Evolutionary conservation across 2,329 filamentous ascomycete genomes (phyloP).

Genomic region (Fusarium floridanum): DNA sequence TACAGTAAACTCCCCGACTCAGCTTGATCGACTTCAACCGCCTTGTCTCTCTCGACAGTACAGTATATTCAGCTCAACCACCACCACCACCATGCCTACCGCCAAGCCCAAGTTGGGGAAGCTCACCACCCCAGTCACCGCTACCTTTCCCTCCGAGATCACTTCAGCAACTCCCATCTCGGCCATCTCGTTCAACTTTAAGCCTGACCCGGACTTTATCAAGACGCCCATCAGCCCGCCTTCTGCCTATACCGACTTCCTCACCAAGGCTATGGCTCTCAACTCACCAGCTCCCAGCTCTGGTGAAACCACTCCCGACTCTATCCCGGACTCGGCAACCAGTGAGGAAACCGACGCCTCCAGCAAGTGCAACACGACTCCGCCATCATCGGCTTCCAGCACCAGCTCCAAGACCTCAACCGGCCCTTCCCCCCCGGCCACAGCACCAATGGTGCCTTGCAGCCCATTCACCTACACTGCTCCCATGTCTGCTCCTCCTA

Average conservation of each 20-base stretch:
- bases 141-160: constrained; percentile 72
- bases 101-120: constrained; percentile 71
- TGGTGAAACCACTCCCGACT: constrained; percentile 63
- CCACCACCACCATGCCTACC: constrained; percentile 60
- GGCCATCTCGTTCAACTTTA: constrained; percentile 55
- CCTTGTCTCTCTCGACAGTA: constrained; percentile 8
- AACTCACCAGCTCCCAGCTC: constrained; percentile 74
- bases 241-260: constrained; percentile 90
- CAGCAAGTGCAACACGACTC: constrained; percentile 66
- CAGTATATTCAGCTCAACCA: constrained; percentile 18
- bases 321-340: constrained; percentile 67
- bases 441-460: constrained; percentile 57
- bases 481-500: constrained; percentile 71
- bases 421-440: constrained; percentile 49
- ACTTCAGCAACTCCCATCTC: constrained; percentile 77
- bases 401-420: constrained; percentile 46
- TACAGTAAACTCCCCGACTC: constrained; percentile 27
- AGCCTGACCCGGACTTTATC: constrained; percentile 67
- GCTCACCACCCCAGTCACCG: constrained; percentile 73
- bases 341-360: constrained; percentile 68
- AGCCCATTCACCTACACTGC: constrained; percentile 65
- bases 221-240: constrained; percentile 96
- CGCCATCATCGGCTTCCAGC: constrained; percentile 60
- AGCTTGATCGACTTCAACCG: constrained; percentile 22
- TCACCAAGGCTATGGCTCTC: constrained; percentile 81